Base-by-base conservation (phyloP, 2,329 filamentous ascomycete genomes). In the Lachnellula hyalina region DNA sequence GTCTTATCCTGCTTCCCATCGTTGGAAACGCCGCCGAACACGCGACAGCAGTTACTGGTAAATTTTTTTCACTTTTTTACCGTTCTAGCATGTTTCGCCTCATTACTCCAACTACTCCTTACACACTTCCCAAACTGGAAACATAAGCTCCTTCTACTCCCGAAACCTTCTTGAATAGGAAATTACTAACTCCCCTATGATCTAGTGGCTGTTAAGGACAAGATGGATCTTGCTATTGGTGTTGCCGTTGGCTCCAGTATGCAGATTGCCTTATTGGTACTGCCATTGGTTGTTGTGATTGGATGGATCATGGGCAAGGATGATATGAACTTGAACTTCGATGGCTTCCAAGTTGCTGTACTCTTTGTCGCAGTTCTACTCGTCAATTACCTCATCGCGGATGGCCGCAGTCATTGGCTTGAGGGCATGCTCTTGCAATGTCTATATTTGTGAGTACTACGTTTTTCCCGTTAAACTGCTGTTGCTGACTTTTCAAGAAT, bases 281-380 rank as follows among this genome's bases (percentile, higher is more conserved):
- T 89, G 3, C 89, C 89, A 0, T 85, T 89, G 70, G 74, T 92
- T 51, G 89, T 94, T 50, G 83, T 93, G 58, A 79, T 93, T 49
- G 89, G 88, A 55, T 93, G 89, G 89, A 81, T 85, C 56, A 84
- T 88, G 66, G 80, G 81, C 49, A 51, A 90, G 63, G 84, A 80
- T 49, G 73, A 77, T 38, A 85, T 87, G 84, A 86, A 80, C 7
- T 74, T 89, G 5, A 80, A 81, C 65, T 88, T 89, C 64, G 85
- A 89, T 67, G 85, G 85, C 0, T 96, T 96, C 76, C 90, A 96
- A 73, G 85, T 96, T 14, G 87, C 91, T 21, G 86, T 88, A 41
- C 75, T 96, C 41, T 95, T 96, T 63, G 88, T 94, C 12, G 85
- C 89, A 2, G 89, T 90, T 0, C 82, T 96, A 42, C 78, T 96